Base-by-base conservation (phyloP, 345 rosid species). In the Eucalyptus brandiana region DNA sequence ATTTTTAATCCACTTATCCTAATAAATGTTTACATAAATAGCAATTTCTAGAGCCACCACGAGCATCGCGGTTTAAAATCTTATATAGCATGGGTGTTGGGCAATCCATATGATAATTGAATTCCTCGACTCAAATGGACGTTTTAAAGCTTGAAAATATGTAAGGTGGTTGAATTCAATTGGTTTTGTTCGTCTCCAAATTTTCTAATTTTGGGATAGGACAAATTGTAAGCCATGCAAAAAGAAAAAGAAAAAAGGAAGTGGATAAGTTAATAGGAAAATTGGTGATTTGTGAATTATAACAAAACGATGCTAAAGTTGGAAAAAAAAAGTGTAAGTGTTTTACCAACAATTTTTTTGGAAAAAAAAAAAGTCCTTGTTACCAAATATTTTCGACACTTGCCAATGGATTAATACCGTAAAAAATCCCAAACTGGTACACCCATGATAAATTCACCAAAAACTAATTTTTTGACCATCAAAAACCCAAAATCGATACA, bases 361-460 rank as follows among this genome's bases (percentile, higher is more conserved):
- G 10, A 8, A 53, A 53, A 53, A 51, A 51, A 3, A n/a, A 50
- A 53, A 51, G 0, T 53, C 56, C 10, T 53, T 53, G 24, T 53
- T 53, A 19, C 24, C 58, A 53, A 21, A 53, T 21, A 26, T 53
- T 19, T 53, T 53, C 0, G 26, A 53, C 26, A 53, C 5, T 2
- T 53, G 58, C 5, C 58, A 4, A 53, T 53, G 1, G 67, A 9
- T 58, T 58, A 58, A 58, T 58, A 12, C 0, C 0, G 6, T 1
- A 0, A 58, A 58, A 12, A 58, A 58, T 6, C 7, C 0, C 0
- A 58, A 58, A 58, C 0, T 58, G 1, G 14, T 11, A 58, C 1
- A 58, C 4, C 1, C 5, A 7, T 5, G 0, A 58, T 21, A 21
- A 58, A 58, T 58, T 58, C 6, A 58, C 2, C 6, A 0, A 0